Evolutionary conservation across 2,329 filamentous ascomycete genomes (phyloP), one percentile per base, ranked within the genome.

Genomic region (Fusarium redolens): DNA sequence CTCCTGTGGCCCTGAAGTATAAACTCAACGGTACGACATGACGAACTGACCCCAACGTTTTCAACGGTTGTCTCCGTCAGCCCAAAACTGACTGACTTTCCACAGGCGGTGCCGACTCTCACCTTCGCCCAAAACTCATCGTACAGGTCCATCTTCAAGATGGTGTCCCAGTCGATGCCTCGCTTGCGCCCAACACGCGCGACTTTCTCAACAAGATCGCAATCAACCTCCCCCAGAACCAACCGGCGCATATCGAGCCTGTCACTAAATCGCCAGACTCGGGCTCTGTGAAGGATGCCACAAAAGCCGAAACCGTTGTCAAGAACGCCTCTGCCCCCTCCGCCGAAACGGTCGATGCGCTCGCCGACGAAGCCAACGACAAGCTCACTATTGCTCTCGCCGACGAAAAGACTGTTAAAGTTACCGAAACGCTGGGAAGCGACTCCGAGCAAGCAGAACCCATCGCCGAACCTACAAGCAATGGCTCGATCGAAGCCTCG

Each of bases 81-180:
- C 12, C 37, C 20, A 44, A 64, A 48, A 48, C 45, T 31, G 28
- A 57, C 61, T 74, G 54, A 71, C 61, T 48, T 37, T 48, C 12
- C 28, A 58, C 62, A 85, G 83, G 78, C 35, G 76, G 80, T 70
- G 80, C 80, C 5, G 81, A 84, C 65, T 82, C 84, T 44, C 82
- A 83, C 47, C 88, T 94, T 74, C 87, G 88, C 44, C 93, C 93
- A 4, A 92, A 90, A 75, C 84, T 96, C 62, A 91, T 91, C 7
- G 89, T 96, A 65, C 87, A 91, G 68, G 86, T 95, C 15, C 89
- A 93, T 74, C 83, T 92, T 20, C 85, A 86, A 60, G 89, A 92
- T 73, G 92, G 92, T 18, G 85, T 90, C 33, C 88, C 91, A 11
- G 85, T 94, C 43, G 91, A 93, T 80, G 93, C 92, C 7, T 88